Percentiles rank a stretch among this genome's conserved stretches.
phyloP scores from a whole-genome alignment of 495 filamentous ascomycete species.

The Tricharina praecox region DNA sequence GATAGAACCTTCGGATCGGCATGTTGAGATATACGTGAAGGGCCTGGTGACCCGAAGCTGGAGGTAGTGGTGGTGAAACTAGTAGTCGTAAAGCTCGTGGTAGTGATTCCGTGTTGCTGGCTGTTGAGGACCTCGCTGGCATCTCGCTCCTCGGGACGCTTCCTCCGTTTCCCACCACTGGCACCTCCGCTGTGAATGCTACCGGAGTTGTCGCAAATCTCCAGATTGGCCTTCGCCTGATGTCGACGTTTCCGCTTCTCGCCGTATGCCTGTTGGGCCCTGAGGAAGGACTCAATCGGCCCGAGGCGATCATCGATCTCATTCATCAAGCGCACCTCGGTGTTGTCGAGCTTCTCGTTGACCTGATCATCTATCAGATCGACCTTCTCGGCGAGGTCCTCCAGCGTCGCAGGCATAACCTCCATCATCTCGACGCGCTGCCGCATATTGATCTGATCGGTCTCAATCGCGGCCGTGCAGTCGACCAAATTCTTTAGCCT shows the following conservation, averaged over 20 bases:
- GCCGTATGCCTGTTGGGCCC: not conserved
- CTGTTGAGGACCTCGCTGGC: not conserved
- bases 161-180: not conserved
- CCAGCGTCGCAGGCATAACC: slow-evolving; percentile 11
- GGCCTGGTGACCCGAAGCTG: slow-evolving; percentile 10
- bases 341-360: slow-evolving; percentile 13
- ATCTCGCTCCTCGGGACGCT: not conserved
- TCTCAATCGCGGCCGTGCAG: not conserved
- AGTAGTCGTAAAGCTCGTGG: slow-evolving; percentile 12
- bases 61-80: slow-evolving; percentile 16
- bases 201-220: not conserved
- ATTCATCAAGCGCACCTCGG: slow-evolving; percentile 8
- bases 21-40: not conserved
- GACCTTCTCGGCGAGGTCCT: slow-evolving; percentile 18
- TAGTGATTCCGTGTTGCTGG: slow-evolving; percentile 1
- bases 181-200: not conserved
- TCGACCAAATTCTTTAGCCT: slow-evolving; percentile 5
- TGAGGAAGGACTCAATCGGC: slow-evolving; percentile 10
- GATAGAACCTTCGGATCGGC: not conserved
- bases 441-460: slow-evolving; percentile 5
- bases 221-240: not conserved
- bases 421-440: slow-evolving; percentile 21
- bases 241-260: slow-evolving; percentile 13
- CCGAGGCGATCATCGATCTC: slow-evolving; percentile 17
- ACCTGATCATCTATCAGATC: slow-evolving; percentile 15